A percentile compares a stretch with the other conserved stretches of the same genome.
phyloP scores from a whole-genome alignment of 176 grass and related monocot genomes.

The Hordeum marinum region DNA sequence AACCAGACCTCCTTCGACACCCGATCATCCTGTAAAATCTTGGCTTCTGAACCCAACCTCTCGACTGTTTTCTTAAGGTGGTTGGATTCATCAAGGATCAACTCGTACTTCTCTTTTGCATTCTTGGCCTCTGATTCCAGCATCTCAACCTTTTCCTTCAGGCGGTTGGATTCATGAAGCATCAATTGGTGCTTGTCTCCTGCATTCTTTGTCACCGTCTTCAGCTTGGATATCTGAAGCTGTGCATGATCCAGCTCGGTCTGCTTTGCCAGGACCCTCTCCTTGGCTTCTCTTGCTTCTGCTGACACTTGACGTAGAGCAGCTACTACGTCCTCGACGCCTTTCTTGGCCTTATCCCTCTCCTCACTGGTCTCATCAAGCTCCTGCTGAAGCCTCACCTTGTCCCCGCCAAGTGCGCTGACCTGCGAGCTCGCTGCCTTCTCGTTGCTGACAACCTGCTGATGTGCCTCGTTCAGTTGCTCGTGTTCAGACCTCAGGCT shows the following conservation, averaged over 20 bases:
- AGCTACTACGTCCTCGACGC: slow-evolving; percentile 47
- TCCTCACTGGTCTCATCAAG: slow-evolving; percentile 42
- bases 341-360: slow-evolving; percentile 58
- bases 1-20: slow-evolving; percentile 51
- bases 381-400: slow-evolving; percentile 41
- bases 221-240: slow-evolving; percentile 49
- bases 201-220: slow-evolving; percentile 23
- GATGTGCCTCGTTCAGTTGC: slow-evolving; percentile 29
- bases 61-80: slow-evolving; percentile 49
- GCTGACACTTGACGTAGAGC: slow-evolving; percentile 58
- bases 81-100: slow-evolving; percentile 31
- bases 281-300: slow-evolving; percentile 66
- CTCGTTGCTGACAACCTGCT: slow-evolving; percentile 17
- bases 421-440: slow-evolving; percentile 32
- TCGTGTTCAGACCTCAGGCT: slow-evolving; percentile 34
- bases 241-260: slow-evolving; percentile 41
- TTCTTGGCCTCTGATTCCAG: slow-evolving; percentile 37
- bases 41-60: slow-evolving; percentile 43
- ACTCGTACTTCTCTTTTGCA: slow-evolving; percentile 41
- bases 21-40: slow-evolving; percentile 54
- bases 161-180: slow-evolving; percentile 35
- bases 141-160: neutral
- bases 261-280: slow-evolving; percentile 49
- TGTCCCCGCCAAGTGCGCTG: slow-evolving; percentile 32
- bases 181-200: slow-evolving; percentile 41